Base-by-base conservation (phyloP, 345 rosid genomes). In the Eutrema heterophyllum region DNA sequence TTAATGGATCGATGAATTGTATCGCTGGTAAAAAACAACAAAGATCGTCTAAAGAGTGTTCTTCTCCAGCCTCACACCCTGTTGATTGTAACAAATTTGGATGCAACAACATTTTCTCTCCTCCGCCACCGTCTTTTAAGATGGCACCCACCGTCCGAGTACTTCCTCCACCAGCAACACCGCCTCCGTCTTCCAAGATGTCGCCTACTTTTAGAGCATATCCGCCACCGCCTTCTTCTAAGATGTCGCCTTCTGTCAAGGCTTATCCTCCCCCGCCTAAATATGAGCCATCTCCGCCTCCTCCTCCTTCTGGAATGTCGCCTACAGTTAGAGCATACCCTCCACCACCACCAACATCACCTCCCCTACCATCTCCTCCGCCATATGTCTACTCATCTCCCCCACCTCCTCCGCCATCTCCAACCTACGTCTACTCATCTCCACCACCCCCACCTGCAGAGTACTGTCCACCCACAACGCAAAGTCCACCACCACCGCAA, bases 11-110 rank as follows among this genome's bases (percentile, higher is more conserved):
- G 35, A 59, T 74, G 61, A 89, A 89, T 21, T 87, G 92, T 56
- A 81, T 89, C 60, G 72, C 84, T 11, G 86, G 84, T 1, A 84
- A 85, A 84, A 49, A 12, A 26, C 43, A 71, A 30, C 91, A 89
- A 72, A 79, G 89, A 83, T 80, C 91, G 7, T 32, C 73, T 6
- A 26, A 11, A 53, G 88, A 86, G 12, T 89, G 91, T 71, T 83
- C 89, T 41, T 86, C 92, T 2, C 32, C 59, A 29, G 86, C 83
- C 5, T 89, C 89, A 1, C 80, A 78, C 0, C 86, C 86, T 14
- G 88, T 81, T 49, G 88, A 87, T 46, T 89, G 92, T 72, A 78
- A 73, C 43, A 77, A 59, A 50, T 84, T 87, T 49, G 79, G 84
- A 53, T 89, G 88, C 16, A 66, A 44, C 35, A 78, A 78, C n/a